phyloP scores from a whole-genome alignment of 768 basidiomycete species.

The Russula virescens region DNA sequence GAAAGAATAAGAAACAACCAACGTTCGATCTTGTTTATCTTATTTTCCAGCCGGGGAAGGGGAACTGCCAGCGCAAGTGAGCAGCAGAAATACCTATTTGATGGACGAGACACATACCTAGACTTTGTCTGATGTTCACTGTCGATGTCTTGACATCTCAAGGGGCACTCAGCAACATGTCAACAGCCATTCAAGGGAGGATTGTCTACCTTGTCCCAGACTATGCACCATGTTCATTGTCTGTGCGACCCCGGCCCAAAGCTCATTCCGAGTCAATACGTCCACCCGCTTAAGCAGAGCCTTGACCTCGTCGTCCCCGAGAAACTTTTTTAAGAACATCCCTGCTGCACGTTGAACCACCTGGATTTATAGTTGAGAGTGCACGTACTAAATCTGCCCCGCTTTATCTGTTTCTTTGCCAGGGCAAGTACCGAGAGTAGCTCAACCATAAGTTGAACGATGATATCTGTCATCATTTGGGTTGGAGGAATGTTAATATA shows the following conservation, averaged over 20 bases:
- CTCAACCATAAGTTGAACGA: neutral
- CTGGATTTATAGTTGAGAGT: neutral
- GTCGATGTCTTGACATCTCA: slow-evolving; percentile 1
- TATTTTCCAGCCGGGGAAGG: neutral
- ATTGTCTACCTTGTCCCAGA: neutral
- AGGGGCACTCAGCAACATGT: neutral
- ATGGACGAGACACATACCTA: neutral
- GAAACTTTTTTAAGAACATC: slow-evolving; percentile 4
- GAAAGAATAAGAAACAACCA: neutral
- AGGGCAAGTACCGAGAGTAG: slow-evolving; percentile 10
- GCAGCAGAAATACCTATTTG: too few species aligned
- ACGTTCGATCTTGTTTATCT: slow-evolving; percentile 13
- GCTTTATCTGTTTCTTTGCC: slow-evolving; percentile 2
- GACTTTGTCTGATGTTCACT: neutral
- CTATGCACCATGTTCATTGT: neutral
- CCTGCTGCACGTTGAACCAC: neutral
- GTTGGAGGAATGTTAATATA: neutral
- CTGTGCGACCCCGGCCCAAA: neutral
- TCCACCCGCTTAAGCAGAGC: neutral
- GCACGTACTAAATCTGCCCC: neutral
- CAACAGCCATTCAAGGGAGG: neutral
- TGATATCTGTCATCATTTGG: neutral
- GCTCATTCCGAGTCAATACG: slow-evolving; percentile 2
- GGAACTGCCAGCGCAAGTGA: neutral
- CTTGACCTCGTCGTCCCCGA: slow-evolving; percentile 1